Conservation (phyloP, 176 grass and related monocot genomes). For the Avena eriantha region DNA sequence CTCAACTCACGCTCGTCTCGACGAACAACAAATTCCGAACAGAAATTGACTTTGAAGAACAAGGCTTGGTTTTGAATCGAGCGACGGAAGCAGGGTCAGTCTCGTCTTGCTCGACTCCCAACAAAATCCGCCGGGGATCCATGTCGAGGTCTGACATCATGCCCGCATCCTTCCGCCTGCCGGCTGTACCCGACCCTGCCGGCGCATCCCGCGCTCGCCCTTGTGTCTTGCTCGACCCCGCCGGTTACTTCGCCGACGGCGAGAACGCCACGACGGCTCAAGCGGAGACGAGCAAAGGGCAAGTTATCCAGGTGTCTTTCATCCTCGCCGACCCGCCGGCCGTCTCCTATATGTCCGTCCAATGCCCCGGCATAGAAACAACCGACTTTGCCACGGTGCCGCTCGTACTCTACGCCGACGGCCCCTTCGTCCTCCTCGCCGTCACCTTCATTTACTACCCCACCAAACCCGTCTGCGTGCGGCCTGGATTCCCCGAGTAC, state of each 20-base stretch:
- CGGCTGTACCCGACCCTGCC: background rate
- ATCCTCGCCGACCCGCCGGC: constrained; percentile 3
- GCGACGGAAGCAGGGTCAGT: too few relatives aligned
- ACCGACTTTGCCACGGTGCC: background rate
- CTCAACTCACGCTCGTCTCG: background rate
- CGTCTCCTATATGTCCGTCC: background rate
- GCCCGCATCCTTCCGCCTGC: background rate
- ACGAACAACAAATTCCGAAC: background rate
- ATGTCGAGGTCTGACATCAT: background rate
- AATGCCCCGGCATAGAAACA: background rate
- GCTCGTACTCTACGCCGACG: background rate
- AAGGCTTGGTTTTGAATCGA: background rate
- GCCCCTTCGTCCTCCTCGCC: constrained; percentile 5
- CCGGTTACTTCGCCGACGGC: background rate
- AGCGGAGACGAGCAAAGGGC: constrained; percentile 1
- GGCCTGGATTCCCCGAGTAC: background rate
- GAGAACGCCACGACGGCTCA: background rate
- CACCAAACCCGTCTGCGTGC: background rate
- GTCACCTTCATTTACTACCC: background rate
- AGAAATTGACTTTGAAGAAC: background rate
- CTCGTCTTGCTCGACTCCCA: too few relatives aligned
- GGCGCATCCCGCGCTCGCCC: background rate
- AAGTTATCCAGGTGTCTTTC: constrained; percentile 1
- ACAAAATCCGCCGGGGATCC: background rate
- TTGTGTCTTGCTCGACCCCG: background rate